Conservation (phyloP, 2,329 filamentous ascomycete species). For the Davidsoniella virescens region DNA sequence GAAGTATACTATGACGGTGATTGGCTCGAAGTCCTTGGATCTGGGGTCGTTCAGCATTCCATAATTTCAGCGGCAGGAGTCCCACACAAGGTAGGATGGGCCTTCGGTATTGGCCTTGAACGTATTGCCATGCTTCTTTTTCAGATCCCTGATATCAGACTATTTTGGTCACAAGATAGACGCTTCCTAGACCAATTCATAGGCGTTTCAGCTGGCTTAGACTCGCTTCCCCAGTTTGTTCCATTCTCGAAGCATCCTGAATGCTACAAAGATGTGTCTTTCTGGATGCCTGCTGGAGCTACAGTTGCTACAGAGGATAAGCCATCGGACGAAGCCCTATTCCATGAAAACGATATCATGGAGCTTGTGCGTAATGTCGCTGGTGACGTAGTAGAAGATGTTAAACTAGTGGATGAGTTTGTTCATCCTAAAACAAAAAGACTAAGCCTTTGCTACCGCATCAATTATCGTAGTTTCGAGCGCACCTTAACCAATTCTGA, state of each 20-base stretch:
- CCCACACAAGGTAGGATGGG: slow-evolving; percentile 70
- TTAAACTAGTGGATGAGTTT: slow-evolving; percentile 71
- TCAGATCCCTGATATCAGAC: slow-evolving; percentile 84
- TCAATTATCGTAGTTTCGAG: slow-evolving; percentile 88
- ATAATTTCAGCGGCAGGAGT: slow-evolving; percentile 64
- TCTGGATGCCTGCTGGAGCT: slow-evolving; percentile 50
- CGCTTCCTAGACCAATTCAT: slow-evolving; percentile 80
- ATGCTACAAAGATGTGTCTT: slow-evolving; percentile 83
- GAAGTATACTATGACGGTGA: slow-evolving; percentile 89
- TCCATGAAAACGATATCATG: slow-evolving; percentile 97
- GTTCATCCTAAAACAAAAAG: slow-evolving; percentile 70
- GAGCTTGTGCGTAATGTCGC: slow-evolving; percentile 74
- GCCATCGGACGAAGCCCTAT: slow-evolving; percentile 34
- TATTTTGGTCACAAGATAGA: slow-evolving; percentile 82
- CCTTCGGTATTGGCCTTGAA: slow-evolving; percentile 86
- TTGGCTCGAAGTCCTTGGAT: slow-evolving; percentile 94
- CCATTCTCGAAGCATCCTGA: slow-evolving; percentile 86
- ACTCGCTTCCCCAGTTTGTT: slow-evolving; percentile 45
- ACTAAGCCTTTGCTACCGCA: slow-evolving; percentile 76
- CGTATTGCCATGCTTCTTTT: slow-evolving; percentile 96
- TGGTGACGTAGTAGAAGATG: slow-evolving; percentile 77
- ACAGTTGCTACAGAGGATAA: slow-evolving; percentile 17
- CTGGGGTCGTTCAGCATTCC: slow-evolving; percentile 71
- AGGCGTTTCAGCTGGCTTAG: slow-evolving; percentile 36
- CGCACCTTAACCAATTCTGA: slow-evolving; percentile 74